A percentile compares a stretch with the other conserved stretches of the same genome.
These are phyloP conservation scores for Ganoderma meredithae DNA, from an alignment of 1,284 basidiomycete species.

Conservation along the genomic window DNA sequence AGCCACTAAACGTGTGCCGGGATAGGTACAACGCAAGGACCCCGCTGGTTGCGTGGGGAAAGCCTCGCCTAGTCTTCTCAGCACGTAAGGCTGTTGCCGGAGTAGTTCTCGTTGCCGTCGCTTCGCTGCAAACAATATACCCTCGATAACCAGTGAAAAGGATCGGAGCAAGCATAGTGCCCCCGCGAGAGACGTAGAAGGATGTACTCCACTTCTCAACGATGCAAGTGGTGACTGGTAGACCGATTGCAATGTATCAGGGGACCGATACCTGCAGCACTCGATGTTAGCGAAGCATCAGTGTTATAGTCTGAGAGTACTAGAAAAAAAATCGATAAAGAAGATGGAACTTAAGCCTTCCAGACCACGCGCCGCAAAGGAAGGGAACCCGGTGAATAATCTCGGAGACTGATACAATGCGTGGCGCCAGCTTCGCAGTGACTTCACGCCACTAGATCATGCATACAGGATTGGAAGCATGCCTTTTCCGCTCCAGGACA, in stretches of 20 bases:
- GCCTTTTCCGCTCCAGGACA: background rate
- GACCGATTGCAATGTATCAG: background rate
- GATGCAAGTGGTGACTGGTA: background rate
- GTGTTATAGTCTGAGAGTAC: background rate
- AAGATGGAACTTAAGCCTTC: background rate
- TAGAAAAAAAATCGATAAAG: no score
- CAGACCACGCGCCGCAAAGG: background rate
- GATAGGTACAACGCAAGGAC: slow-evolving; percentile 7
- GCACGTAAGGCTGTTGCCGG: background rate
- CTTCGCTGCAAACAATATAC: background rate
- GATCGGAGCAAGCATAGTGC: background rate
- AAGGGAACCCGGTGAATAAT: background rate
- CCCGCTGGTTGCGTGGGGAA: slow-evolving; percentile 12
- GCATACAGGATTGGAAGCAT: background rate
- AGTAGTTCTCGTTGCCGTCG: background rate
- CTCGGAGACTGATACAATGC: background rate
- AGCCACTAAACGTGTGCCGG: slow-evolving; percentile 20
- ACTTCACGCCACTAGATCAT: no score
- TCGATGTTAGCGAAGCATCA: background rate
- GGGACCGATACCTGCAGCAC: background rate
- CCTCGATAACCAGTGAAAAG: background rate
- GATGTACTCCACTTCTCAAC: background rate
- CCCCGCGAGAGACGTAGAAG: background rate
- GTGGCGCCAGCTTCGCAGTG: no score
- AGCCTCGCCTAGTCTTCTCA: background rate